Evolutionary conservation across 306 rosid species (phyloP).

Genomic region (Fragaria ananassa): DNA sequence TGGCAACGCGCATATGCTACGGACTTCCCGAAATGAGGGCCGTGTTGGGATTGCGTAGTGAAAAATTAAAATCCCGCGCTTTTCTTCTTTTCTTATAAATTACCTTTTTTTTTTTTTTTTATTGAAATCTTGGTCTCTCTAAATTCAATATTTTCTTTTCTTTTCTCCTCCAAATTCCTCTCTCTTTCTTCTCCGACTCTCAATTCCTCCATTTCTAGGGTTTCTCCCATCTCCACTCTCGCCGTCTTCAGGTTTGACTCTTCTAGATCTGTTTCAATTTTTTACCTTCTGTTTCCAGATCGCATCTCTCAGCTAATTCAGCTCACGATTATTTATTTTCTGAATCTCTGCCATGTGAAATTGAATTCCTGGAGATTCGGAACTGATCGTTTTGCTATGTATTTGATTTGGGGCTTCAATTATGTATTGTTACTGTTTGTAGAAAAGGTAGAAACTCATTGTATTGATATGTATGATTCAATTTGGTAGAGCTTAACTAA

Average conservation of each 20-base stretch:
- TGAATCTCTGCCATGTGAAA: neutral
- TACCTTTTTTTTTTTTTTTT: too few species aligned
- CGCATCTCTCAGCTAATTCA: neutral
- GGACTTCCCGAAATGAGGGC: too few species aligned
- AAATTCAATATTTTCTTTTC: neutral
- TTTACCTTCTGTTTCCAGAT: neutral
- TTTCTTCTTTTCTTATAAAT: too few species aligned
- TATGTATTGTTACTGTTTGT: neutral
- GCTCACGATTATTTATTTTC: neutral
- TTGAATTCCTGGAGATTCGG: neutral
- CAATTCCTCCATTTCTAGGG: slow-evolving; percentile 4
- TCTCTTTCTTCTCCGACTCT: neutral
- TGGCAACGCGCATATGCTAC: too few species aligned
- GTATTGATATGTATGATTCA: neutral
- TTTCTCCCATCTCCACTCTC: neutral
- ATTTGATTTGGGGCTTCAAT: neutral
- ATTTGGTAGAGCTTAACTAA: neutral
- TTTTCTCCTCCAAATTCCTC: neutral
- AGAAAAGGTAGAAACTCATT: neutral
- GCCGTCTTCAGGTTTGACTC: neutral
- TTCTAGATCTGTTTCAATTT: slow-evolving; percentile 1
- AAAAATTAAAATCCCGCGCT: too few species aligned
- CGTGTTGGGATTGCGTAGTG: too few species aligned
- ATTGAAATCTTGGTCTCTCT: neutral
- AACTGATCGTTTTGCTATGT: neutral